Conservation (phyloP, 1,284 basidiomycete species). For the Hymenochaete sp. region DNA sequence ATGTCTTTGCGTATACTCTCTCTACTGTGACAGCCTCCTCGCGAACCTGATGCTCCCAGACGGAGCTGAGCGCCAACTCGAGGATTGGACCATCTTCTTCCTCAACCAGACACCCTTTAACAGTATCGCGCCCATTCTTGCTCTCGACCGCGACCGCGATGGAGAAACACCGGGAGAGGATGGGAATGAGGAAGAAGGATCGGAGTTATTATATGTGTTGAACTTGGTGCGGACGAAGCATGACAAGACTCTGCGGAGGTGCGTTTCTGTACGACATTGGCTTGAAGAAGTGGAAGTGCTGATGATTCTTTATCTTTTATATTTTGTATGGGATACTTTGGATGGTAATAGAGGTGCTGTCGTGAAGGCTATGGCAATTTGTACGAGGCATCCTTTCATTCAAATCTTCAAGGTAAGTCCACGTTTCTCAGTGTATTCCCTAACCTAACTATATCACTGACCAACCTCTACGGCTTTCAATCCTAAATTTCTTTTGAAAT, state of each 20-base stretch:
- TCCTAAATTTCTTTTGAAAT: no score
- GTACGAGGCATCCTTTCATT: slow-evolving; percentile 91
- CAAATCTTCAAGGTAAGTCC: slow-evolving; percentile 86
- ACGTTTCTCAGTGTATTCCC: background rate
- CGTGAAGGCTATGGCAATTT: slow-evolving; percentile 95
- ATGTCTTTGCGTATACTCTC: no score
- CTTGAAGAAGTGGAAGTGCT: background rate
- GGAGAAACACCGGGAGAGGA: slow-evolving; percentile 29
- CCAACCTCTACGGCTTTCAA: slow-evolving; percentile 3
- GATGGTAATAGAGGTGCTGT: slow-evolving; percentile 69
- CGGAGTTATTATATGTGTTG: slow-evolving; percentile 81
- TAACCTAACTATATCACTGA: slow-evolving; percentile 1
- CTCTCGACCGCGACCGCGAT: slow-evolving; percentile 47
- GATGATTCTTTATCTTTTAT: slow-evolving; percentile 16
- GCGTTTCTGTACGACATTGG: slow-evolving; percentile 25
- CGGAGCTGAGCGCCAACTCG: slow-evolving; percentile 87
- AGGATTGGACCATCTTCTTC: slow-evolving; percentile 99
- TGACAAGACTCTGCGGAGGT: slow-evolving; percentile 82
- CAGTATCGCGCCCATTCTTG: slow-evolving; percentile 75
- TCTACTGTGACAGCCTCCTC: slow-evolving; percentile 68
- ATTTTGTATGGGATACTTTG: slow-evolving; percentile 2
- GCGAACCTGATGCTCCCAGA: slow-evolving; percentile 99
- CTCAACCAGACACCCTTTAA: slow-evolving; percentile 88
- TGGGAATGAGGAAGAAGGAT: slow-evolving; percentile 31
- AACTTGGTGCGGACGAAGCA: slow-evolving; percentile 95